phyloP scores from a whole-genome alignment of 768 basidiomycete species.

The Candolleomyces efflorescens region DNA sequence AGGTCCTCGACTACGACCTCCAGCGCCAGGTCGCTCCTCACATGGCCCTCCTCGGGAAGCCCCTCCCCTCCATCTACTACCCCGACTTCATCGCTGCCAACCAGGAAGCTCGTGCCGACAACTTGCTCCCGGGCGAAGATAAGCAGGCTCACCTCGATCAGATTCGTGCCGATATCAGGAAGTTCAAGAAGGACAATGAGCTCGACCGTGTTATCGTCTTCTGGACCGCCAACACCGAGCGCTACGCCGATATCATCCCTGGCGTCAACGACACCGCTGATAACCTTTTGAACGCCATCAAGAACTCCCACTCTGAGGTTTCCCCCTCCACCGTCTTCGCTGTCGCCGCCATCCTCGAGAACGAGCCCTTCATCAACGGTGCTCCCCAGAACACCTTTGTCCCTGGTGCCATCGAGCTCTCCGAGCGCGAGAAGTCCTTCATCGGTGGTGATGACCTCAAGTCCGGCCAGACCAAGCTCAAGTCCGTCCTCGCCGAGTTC shows the following conservation, averaged over 20 bases:
- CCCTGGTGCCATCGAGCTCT: slow-evolving; percentile 89
- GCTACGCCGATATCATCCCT: slow-evolving; percentile 90
- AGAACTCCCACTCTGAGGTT: slow-evolving; percentile 85
- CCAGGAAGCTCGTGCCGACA: slow-evolving; percentile 95
- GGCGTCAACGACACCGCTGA: slow-evolving; percentile 95
- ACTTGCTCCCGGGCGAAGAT: slow-evolving; percentile 78
- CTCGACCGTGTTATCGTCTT: slow-evolving; percentile 91
- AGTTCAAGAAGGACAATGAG: slow-evolving; percentile 79
- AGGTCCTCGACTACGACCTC: slow-evolving; percentile 94
- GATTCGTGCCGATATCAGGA: slow-evolving; percentile 89
- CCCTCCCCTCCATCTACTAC: slow-evolving; percentile 94
- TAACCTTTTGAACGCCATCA: slow-evolving; percentile 78
- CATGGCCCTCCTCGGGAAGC: slow-evolving; percentile 76
- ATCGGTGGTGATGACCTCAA: slow-evolving; percentile 98
- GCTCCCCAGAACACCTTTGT: slow-evolving; percentile 99
- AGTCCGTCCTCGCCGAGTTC: slow-evolving; percentile 96
- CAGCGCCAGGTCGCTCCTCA: slow-evolving; percentile 91
- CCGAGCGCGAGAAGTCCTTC: slow-evolving; percentile 85
- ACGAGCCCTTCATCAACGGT: slow-evolving; percentile 93
- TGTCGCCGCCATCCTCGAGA: slow-evolving; percentile 92
- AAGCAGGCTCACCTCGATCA: slow-evolving; percentile 92
- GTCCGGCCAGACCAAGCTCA: slow-evolving; percentile 96
- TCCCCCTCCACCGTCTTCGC: slow-evolving; percentile 96
- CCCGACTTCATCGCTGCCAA: slow-evolving; percentile 98
- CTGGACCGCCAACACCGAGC: slow-evolving; percentile 99